Conservation (phyloP, 495 filamentous ascomycete genomes). For the Xylaria curta region DNA sequence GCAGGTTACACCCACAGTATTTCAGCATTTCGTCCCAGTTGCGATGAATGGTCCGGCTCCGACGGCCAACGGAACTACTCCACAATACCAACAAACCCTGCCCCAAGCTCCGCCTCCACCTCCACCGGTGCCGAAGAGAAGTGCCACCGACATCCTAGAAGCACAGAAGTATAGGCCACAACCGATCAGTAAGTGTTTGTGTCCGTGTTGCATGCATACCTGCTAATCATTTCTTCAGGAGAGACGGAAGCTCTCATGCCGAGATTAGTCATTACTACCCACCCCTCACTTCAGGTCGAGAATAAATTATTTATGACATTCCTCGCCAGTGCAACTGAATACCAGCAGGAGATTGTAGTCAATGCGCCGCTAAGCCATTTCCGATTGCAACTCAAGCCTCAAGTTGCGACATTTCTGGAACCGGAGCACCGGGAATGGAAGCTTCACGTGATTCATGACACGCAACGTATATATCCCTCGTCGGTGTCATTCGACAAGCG, state of each 20-base stretch:
- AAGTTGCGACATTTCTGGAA: constrained; percentile 57
- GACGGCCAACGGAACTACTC: constrained; percentile 45
- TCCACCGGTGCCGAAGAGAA: constrained; percentile 32
- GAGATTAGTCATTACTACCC: constrained; percentile 68
- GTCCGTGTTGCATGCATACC: constrained; percentile 37
- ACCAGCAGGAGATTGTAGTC: constrained; percentile 72
- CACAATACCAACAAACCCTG: constrained; percentile 25
- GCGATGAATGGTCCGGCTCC: constrained; percentile 34
- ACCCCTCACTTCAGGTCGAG: constrained; percentile 64
- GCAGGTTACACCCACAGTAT: constrained; percentile 24
- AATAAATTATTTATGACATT: constrained; percentile 62
- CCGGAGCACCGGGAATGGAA: constrained; percentile 67
- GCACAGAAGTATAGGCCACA: constrained; percentile 36
- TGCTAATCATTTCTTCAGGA: constrained; percentile 37
- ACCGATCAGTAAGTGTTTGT: constrained; percentile 31
- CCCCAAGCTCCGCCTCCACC: constrained; percentile 24
- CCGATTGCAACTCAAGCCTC: constrained; percentile 69
- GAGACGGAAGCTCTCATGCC: constrained; percentile 66
- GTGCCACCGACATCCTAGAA: constrained; percentile 33
- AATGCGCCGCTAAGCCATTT: constrained; percentile 67
- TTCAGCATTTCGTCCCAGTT: constrained; percentile 40
- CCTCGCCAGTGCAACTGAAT: constrained; percentile 62
- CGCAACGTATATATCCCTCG: constrained; percentile 47
- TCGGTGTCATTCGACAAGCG: constrained; percentile 32
- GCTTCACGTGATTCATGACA: constrained; percentile 65